Percentiles rank a stretch among this genome's conserved stretches.
These are phyloP conservation scores for Phytophthora rubi DNA, from an alignment of 352 stramenopile species.

Conservation along the genomic window DNA sequence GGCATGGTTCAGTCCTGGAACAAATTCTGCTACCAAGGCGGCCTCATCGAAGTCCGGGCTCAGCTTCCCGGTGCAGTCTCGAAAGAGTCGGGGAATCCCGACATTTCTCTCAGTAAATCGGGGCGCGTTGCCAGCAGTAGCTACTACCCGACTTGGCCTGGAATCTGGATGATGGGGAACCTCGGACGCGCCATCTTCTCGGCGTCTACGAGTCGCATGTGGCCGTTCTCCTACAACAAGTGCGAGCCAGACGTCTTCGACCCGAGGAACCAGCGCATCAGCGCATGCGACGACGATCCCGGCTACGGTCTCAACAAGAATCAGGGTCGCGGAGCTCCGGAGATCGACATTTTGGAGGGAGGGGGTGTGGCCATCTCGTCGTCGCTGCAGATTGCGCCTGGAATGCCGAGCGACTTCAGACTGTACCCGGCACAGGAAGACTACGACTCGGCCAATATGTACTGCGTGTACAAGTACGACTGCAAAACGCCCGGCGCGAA, in stretches of 20 bases:
- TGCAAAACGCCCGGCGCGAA: slow-evolving; percentile 63
- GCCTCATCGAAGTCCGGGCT: slow-evolving; percentile 90
- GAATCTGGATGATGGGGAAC: slow-evolving; percentile 95
- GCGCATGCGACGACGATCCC: slow-evolving; percentile 87
- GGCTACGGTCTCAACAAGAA: slow-evolving; percentile 90
- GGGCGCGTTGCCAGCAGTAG: slow-evolving; percentile 54
- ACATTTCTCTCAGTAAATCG: slow-evolving; percentile 34
- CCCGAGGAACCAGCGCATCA: slow-evolving; percentile 52
- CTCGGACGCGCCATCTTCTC: slow-evolving; percentile 94
- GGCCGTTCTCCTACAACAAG: slow-evolving; percentile 93
- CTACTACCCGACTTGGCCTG: slow-evolving; percentile 87
- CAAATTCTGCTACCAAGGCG: slow-evolving; percentile 96
- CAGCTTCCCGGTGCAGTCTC: slow-evolving; percentile 88
- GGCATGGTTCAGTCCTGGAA: slow-evolving; percentile 94
- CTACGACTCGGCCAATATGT: slow-evolving; percentile 29
- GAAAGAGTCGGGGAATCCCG: slow-evolving; percentile 50
- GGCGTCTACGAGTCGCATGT: slow-evolving; percentile 90
- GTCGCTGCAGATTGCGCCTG: slow-evolving; percentile 88
- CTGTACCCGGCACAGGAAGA: slow-evolving; percentile 48
- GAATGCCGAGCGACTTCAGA: slow-evolving; percentile 63
- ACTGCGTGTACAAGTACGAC: slow-evolving; percentile 50
- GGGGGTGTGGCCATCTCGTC: slow-evolving; percentile 80
- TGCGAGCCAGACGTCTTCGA: slow-evolving; percentile 71
- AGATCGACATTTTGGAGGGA: slow-evolving; percentile 96
- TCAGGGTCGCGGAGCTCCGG: slow-evolving; percentile 86